Evolutionary conservation across 305 asterid genomes (phyloP).

Genomic region (Lippia alba): DNA sequence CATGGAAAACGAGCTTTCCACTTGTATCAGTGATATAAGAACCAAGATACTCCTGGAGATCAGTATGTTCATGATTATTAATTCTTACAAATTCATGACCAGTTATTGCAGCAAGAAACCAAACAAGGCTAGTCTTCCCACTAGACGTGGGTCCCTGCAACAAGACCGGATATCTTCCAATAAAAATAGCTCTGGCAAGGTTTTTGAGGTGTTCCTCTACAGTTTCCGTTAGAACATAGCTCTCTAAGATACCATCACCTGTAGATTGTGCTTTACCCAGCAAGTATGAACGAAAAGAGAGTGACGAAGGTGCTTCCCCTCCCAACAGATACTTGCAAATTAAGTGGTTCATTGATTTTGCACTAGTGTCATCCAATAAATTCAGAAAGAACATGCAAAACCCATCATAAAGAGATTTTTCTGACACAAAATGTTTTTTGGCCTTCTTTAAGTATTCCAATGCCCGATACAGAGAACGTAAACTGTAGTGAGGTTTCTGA

Average conservation of each 20-base stretch:
- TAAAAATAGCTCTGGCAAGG: conserved; percentile 83
- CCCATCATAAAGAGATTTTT: conserved; percentile 86
- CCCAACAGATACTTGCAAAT: conserved; percentile 62
- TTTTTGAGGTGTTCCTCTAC: conserved; percentile 76
- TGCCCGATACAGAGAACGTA: conserved; percentile 94
- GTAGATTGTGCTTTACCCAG: conserved; percentile 31
- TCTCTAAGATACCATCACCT: conserved; percentile 49
- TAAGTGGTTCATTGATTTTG: conserved; percentile 64
- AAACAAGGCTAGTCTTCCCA: conserved; percentile 97
- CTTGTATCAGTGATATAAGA: conserved; percentile 86
- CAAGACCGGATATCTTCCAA: conserved; percentile 86
- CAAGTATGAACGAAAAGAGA: conserved; percentile 62
- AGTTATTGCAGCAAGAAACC: conserved; percentile 80
- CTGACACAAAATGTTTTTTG: conserved; percentile 52
- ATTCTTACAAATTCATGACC: conserved; percentile 92
- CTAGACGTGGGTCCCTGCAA: conserved; percentile 99
- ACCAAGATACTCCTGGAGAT: conserved; percentile 98
- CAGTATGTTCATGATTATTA: conserved; percentile 97
- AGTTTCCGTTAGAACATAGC: conserved; percentile 76
- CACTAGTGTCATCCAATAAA: conserved; percentile 76
- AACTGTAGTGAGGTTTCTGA: conserved; percentile 97
- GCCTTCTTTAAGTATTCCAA: conserved; percentile 79
- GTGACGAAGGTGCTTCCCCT: conserved; percentile 47
- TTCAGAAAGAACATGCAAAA: conserved; percentile 88
- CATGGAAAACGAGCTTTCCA: conserved; percentile 92